phyloP scores from a whole-genome alignment of 805 yeast genomes.

The Osmozyma mogii region DNA sequence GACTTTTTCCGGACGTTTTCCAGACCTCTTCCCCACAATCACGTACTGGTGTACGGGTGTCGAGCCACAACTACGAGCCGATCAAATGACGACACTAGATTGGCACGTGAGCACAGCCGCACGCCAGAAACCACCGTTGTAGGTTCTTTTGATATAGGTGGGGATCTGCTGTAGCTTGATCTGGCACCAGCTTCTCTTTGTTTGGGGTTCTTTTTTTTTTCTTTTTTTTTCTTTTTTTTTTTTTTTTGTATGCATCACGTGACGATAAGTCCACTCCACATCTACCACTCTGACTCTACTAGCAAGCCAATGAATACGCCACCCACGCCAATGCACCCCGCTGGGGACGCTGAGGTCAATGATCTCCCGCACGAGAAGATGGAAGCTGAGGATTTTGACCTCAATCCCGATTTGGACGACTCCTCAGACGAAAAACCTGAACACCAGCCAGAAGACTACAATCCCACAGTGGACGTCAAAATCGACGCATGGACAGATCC shows the following conservation, averaged over 20 bases:
- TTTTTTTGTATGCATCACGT: not conserved
- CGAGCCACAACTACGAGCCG: no score
- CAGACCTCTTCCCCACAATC: no score
- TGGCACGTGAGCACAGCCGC: no score
- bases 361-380: slow-evolving; percentile 19
- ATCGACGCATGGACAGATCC: slow-evolving; percentile 10
- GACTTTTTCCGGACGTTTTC: no score
- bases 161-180: not conserved
- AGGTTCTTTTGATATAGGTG: not conserved
- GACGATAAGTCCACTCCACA: not conserved
- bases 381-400: slow-evolving; percentile 19
- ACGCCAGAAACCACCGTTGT: not conserved
- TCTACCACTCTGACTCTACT: not conserved
- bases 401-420: slow-evolving; percentile 33
- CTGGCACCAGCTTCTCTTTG: not conserved
- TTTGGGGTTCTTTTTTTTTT: not conserved
- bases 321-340: slow-evolving; percentile 29
- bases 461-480: slow-evolving; percentile 1
- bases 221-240: not conserved
- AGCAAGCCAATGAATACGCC: slow-evolving; percentile 18
- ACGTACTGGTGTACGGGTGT: no score
- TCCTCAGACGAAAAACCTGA: slow-evolving; percentile 11
- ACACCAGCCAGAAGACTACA: not conserved
- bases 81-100: no score
- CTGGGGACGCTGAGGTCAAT: slow-evolving; percentile 25